A percentile compares a stretch with the other conserved stretches of the same genome.
These are phyloP conservation scores for Neoarthrinium moseri DNA, from an alignment of 2,329 filamentous ascomycete species.

Conservation along the genomic window DNA sequence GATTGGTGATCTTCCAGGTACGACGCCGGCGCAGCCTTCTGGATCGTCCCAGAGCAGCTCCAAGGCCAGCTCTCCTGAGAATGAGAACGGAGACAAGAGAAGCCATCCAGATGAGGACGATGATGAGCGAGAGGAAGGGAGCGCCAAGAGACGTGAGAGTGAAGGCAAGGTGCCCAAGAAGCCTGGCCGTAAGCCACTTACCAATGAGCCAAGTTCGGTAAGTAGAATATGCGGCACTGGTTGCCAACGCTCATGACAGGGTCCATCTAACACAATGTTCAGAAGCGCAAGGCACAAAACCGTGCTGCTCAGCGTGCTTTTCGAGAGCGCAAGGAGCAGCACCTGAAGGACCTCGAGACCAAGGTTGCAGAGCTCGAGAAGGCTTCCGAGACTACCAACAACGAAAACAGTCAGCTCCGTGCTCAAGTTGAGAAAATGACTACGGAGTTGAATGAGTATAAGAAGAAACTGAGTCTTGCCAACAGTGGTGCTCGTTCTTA, in stretches of 20 bases:
- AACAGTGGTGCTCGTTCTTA: slow-evolving; percentile 25
- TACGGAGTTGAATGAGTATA: slow-evolving; percentile 82
- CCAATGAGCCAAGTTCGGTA: slow-evolving; percentile 93
- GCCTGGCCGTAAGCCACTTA: slow-evolving; percentile 92
- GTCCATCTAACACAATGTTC: slow-evolving; percentile 18
- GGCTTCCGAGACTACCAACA: slow-evolving; percentile 75
- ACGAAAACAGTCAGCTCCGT: slow-evolving; percentile 81
- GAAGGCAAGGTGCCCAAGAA: slow-evolving; percentile 91
- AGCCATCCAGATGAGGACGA: slow-evolving; percentile 70
- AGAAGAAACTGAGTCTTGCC: slow-evolving; percentile 74
- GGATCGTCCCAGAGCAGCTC: slow-evolving; percentile 25
- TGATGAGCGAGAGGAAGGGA: slow-evolving; percentile 51
- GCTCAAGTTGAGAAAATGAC: slow-evolving; percentile 88
- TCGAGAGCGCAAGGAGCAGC: slow-evolving; percentile 91
- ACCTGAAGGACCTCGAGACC: slow-evolving; percentile 79
- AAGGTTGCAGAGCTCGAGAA: slow-evolving; percentile 79
- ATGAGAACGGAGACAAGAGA: slow-evolving; percentile 66
- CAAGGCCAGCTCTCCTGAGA: slow-evolving; percentile 60
- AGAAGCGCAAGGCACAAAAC: slow-evolving; percentile 97
- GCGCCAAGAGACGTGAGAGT: slow-evolving; percentile 73
- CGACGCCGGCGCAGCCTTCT: slow-evolving; percentile 19
- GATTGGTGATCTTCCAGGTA: slow-evolving; percentile 72
- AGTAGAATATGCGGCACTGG: slow-evolving; percentile 47
- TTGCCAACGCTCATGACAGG: no score
- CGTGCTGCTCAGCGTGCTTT: slow-evolving; percentile 90